phyloP scores from a whole-genome alignment of 305 asterid species.

The Andrographis paniculata region DNA sequence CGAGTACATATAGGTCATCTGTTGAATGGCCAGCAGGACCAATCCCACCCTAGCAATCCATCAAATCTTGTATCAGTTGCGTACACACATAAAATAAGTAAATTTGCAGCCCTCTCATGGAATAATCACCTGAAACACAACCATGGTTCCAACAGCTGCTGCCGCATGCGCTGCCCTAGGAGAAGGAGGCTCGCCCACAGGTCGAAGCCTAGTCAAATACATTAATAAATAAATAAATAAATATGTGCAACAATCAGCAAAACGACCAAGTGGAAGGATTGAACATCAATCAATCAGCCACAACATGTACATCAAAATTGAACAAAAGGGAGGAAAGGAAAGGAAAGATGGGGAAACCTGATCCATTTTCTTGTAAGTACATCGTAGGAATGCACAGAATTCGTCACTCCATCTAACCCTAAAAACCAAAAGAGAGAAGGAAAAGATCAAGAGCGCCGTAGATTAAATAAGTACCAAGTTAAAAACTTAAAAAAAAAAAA shows the following conservation, averaged over 20 bases:
- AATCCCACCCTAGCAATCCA: constrained; percentile 69
- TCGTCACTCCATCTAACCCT: constrained; percentile 98
- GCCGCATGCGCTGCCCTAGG: constrained; percentile 99
- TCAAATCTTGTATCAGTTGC: neutral
- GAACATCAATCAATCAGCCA: too few relatives aligned
- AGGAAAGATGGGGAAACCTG: constrained; percentile 36
- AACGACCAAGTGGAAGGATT: too few relatives aligned
- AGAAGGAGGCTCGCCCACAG: constrained; percentile 98
- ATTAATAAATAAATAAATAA: constrained; percentile 15
- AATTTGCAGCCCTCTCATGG: constrained; percentile 13
- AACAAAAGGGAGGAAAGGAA: constrained; percentile 5
- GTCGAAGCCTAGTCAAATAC: constrained; percentile 56
- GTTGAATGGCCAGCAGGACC: constrained; percentile 99
- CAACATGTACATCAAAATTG: too few relatives aligned
- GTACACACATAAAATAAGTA: neutral
- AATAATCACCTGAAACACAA: constrained; percentile 84
- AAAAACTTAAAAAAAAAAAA: constrained; percentile 2
- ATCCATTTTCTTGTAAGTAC: constrained; percentile 97
- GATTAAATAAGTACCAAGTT: constrained; percentile 5
- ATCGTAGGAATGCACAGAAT: constrained; percentile 82
- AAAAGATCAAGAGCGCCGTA: neutral
- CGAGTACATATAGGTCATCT: constrained; percentile 91
- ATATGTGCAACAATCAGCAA: constrained; percentile 7
- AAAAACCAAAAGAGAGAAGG: constrained; percentile 15
- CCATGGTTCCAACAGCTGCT: constrained; percentile 98